Base-by-base conservation (phyloP, 1,139 yeast species). In the Torulaspora pretoriensis region DNA sequence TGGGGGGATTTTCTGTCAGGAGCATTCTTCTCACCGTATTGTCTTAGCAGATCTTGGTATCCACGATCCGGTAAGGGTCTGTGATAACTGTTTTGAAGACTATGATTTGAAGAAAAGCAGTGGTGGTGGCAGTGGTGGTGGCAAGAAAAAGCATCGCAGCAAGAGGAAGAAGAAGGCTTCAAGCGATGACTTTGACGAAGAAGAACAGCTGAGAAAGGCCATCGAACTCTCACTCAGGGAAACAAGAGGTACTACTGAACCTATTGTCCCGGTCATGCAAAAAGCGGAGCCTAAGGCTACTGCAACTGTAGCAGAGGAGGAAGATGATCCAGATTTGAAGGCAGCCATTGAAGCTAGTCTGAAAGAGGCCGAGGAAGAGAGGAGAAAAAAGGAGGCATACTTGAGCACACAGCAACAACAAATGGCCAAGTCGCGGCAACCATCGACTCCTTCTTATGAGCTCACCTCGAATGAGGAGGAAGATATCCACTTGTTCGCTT, bases 281-380 rank as follows among this genome's bases (percentile, higher is more conserved):
- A 41, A 43, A 14, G 37, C 27, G 9, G 40, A 28, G 28, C 41
- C 49, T n/a, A 49, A 51, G 22, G 41, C 37, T 12, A 28, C 31
- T 13, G 28, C 44, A 8, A 22, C 4, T 2, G 26, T 24, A n/a
- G 26, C 47, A 6, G 75, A 64, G 3, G 86, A 80, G 2, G 94
- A 83, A 7, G 87, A 85, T 25, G 97, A 92, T 54, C 94, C 83
- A 28, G 96, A 88, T 35, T 76, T 92, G 81, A 85, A 81, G 61
- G 95, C 94, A 1, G 98, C 97, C 0, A 89, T 92, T 49, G 96
- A 86, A n/a, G 97, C 96, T 1, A 86, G 96, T 65, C 72, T 92
- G 52, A 73, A 75, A 47, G 96, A 88, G 49, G 75, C 83, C 63
- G 78, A 83, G 54, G 68, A 61, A 59, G 73, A 61, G 56, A 61